phyloP scores from a whole-genome alignment of 108 stramenopile species.

The Nitzschia palea region DNA sequence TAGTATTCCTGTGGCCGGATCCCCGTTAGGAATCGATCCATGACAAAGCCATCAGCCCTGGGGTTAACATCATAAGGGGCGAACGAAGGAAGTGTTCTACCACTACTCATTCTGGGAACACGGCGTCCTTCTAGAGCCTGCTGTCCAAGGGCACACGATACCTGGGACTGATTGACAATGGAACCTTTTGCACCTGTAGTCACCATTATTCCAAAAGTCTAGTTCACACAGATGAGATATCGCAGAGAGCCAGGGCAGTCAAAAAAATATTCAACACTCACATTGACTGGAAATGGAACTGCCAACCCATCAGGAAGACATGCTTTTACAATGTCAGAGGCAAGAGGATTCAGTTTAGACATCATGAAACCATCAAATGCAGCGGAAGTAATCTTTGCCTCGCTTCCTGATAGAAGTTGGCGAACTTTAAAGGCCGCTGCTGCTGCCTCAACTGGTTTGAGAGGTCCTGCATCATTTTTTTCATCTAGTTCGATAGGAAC shows the following conservation, averaged over 20 bases:
- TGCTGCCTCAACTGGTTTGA: conserved; percentile 85
- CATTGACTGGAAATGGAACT: conserved; percentile 96
- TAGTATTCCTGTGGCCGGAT: conserved; percentile 98
- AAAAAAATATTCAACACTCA: conserved; percentile 32
- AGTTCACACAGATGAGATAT: conserved; percentile 3
- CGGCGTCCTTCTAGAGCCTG: conserved; percentile 99
- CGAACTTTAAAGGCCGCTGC: conserved; percentile 75
- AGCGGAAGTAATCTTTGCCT: conserved; percentile 83
- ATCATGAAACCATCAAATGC: conserved; percentile 95
- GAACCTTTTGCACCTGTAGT: conserved; percentile 99
- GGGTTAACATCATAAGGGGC: conserved; percentile 96
- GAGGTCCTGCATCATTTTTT: conserved; percentile 41
- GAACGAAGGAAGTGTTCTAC: conserved; percentile 97
- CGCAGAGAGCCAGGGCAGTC: not conserved
- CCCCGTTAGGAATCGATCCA: conserved; percentile 98
- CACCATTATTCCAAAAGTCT: conserved; percentile 97
- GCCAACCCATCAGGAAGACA: conserved; percentile 96
- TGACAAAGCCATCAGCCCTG: conserved; percentile 98
- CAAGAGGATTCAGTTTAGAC: conserved; percentile 88
- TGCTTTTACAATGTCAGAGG: conserved; percentile 91
- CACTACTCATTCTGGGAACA: conserved; percentile 96
- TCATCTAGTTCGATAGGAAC: conserved; percentile 74
- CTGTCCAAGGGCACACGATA: conserved; percentile 98
- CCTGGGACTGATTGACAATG: conserved; percentile 98
- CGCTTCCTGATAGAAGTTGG: conserved; percentile 73